These are phyloP conservation scores for Plectranthus barbatus DNA, from an alignment of 257 asterid genomes.

Conservation along the genomic window DNA sequence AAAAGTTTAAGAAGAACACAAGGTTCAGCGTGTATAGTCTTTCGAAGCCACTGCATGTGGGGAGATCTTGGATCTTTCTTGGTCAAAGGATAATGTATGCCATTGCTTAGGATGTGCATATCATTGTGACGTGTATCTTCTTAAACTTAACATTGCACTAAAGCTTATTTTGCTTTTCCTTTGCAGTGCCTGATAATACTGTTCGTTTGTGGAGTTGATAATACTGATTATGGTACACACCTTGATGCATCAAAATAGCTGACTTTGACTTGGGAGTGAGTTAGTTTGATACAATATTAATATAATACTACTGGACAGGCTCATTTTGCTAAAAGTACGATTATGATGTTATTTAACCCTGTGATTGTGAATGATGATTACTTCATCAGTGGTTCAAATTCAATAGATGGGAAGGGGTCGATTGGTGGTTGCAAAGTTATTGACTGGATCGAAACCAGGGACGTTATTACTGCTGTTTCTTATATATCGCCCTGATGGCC, in stretches of 20 bases:
- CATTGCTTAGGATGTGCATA: neutral
- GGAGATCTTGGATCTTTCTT: conserved; percentile 83
- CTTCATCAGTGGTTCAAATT: conserved; percentile 91
- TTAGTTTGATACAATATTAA: neutral
- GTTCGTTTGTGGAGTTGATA: conserved; percentile 87
- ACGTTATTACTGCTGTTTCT: conserved; percentile 80
- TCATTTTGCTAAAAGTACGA: conserved; percentile 9
- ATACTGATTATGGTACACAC: conserved; percentile 74
- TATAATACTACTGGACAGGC: too few species aligned
- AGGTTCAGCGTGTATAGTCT: conserved; percentile 77
- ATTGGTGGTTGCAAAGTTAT: conserved; percentile 56
- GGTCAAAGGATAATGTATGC: conserved; percentile 87
- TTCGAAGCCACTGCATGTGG: conserved; percentile 84
- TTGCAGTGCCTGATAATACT: conserved; percentile 86
- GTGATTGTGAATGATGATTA: conserved; percentile 49
- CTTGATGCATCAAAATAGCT: conserved; percentile 1
- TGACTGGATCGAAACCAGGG: conserved; percentile 71
- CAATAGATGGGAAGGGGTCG: conserved; percentile 92
- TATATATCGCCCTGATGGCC: conserved; percentile 77
- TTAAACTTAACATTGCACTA: neutral
- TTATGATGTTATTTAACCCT: conserved; percentile 48
- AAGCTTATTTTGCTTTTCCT: conserved; percentile 1
- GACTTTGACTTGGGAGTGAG: neutral
- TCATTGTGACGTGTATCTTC: conserved; percentile 3
- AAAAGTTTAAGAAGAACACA: conserved; percentile 39